Base-by-base conservation (phyloP, 2,329 filamentous ascomycete species). In the Botrytis porri region DNA sequence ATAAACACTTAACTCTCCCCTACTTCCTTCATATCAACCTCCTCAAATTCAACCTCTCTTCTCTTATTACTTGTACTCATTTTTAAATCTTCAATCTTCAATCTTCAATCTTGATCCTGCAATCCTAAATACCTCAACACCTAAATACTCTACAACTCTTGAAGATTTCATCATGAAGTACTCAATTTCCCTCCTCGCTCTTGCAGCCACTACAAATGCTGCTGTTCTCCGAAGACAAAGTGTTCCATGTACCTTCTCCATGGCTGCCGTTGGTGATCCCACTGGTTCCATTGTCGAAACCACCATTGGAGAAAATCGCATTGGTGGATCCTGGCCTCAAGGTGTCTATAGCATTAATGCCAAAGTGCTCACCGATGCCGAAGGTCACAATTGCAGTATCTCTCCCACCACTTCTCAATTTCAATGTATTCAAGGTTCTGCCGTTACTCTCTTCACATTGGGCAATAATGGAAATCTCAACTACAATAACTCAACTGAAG, bases 381-480 rank as follows among this genome's bases (percentile, higher is more conserved):
- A 69, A 22, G 71, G 76, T 35, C 76, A 78, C 60, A 77, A 75
- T 22, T 80, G 79, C 67, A 60, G 77, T 35, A 76, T 80, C 54
- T 73, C 73, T 29, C 59, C 77, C n/a, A 72, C 57, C 16, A 75
- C 74, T 18, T 72, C 73, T 6, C 77, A 79, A 72, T 76, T 80
- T 29, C 73, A 78, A 66, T 80, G 79, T 60, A 63, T 22, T 6
- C 20, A 43, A 22, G 67, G 45, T 22, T 69, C 57, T 7, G 67
- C 59, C 1, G 59, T 70, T 9, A 70, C 65, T 8, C n/a, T 63
- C 1, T 73, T 73, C 37, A 70, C 64, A 20, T 65, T 70, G n/a
- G 76, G 74, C 7, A 62, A 77, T 64, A 74, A 78, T 65, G 73
- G 74, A 2, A 71, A 74, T 39, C 69, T 80, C 22, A 51, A 77